Conservation (phyloP, 176 grass and related monocot species). For the Musa acuminata region DNA sequence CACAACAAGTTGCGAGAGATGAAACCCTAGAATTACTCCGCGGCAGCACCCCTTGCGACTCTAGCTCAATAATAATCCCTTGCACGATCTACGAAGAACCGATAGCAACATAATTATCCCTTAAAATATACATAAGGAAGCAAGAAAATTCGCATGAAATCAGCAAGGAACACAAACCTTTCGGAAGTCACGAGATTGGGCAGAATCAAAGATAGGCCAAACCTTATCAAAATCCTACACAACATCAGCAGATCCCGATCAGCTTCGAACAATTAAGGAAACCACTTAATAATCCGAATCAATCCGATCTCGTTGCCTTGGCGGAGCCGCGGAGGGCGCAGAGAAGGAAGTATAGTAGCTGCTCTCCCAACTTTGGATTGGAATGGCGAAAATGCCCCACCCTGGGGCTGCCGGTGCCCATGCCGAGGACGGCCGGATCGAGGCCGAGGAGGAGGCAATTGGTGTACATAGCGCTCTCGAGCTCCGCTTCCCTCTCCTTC, state of each 20-base stretch:
- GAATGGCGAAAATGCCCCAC: constrained; percentile 89
- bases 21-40: constrained; percentile 99
- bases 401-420: constrained; percentile 28
- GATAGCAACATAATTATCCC: constrained; percentile 6
- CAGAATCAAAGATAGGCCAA: constrained; percentile 97
- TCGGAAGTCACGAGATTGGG: constrained; percentile 87
- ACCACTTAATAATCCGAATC: neutral
- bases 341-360: constrained; percentile 98
- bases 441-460: constrained; percentile 96
- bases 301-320: constrained; percentile 25
- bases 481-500: constrained; percentile 98
- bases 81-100: constrained; percentile 71
- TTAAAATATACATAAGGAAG: neutral
- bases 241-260: constrained; percentile 2
- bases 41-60: constrained; percentile 81
- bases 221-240: constrained; percentile 93
- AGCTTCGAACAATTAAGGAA: neutral
- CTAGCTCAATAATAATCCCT: constrained; percentile 98
- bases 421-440: constrained; percentile 71
- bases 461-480: constrained; percentile 99
- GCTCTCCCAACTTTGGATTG: constrained; percentile 89
- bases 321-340: constrained; percentile 80
- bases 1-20: constrained; percentile 88
- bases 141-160: constrained; percentile 14
- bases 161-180: constrained; percentile 42